Conservation (phyloP, 768 basidiomycete species). For the Rhizopogon vesiculosus region DNA sequence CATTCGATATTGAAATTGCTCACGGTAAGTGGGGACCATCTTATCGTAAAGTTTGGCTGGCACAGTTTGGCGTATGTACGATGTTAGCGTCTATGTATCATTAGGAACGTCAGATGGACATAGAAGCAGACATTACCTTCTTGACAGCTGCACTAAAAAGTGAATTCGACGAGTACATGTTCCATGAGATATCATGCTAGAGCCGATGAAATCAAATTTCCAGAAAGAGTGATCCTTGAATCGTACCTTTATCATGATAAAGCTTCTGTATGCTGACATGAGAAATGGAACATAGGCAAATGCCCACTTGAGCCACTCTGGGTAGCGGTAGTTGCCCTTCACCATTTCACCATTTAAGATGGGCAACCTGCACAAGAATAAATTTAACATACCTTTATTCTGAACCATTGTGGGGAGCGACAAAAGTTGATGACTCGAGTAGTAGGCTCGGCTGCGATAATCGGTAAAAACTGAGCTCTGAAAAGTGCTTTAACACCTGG, state of each 20-base stretch:
- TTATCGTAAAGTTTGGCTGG: conserved; percentile 42
- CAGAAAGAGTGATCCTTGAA: not conserved
- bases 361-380: not conserved
- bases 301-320: conserved; percentile 41
- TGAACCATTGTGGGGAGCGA: conserved; percentile 55
- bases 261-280: conserved; percentile 43
- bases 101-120: conserved; percentile 10
- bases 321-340: conserved; percentile 40
- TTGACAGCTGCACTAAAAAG: conserved; percentile 24
- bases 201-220: not conserved
- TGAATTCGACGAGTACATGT: conserved; percentile 38
- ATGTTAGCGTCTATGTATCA: conserved; percentile 29
- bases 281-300: conserved; percentile 46
- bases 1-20: conserved; percentile 8
- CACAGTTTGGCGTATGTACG: conserved; percentile 41
- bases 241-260: conserved; percentile 42
- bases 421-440: conserved; percentile 54
- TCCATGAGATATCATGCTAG: conserved; percentile 10
- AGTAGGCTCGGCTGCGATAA: conserved; percentile 44
- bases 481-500: conserved; percentile 6
- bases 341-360: not conserved
- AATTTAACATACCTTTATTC: conserved; percentile 37
- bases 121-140: conserved; percentile 22
- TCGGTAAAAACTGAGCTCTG: conserved; percentile 59
- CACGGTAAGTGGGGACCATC: conserved; percentile 49